Evolutionary conservation across 495 filamentous ascomycete genomes (phyloP).

Genomic region (Bryoglossum gracile): DNA sequence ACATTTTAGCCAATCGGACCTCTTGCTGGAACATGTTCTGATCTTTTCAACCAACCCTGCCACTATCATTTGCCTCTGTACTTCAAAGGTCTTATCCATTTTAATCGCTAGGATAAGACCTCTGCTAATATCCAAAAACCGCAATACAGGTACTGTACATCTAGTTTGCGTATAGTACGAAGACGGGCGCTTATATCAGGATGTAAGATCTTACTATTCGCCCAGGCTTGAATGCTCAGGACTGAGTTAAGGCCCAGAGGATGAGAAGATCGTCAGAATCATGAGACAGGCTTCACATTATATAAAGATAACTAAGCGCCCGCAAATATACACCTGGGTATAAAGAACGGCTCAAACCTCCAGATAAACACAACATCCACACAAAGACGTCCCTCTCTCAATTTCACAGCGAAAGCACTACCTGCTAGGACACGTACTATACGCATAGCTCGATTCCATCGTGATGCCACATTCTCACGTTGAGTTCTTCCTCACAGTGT

Average conservation of each 20-base stretch:
- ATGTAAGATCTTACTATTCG: neutral
- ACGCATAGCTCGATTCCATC: neutral
- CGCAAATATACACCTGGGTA: neutral
- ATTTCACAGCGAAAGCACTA: no score
- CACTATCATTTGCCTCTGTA: no score
- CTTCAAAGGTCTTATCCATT: no score
- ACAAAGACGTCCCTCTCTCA: neutral
- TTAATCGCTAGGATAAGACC: no score
- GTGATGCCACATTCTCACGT: neutral
- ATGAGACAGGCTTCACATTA: neutral
- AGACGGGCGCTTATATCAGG: neutral
- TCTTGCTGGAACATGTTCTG: no score
- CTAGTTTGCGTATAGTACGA: neutral
- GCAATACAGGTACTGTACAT: no score
- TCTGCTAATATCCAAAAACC: no score
- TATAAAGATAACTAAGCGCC: neutral
- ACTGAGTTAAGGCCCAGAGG: no score
- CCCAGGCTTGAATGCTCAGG: neutral
- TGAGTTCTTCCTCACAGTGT: slow-evolving; percentile 7
- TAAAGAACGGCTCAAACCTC: neutral
- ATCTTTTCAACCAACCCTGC: no score
- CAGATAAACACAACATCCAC: neutral
- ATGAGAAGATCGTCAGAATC: no score
- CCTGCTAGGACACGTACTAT: no score
- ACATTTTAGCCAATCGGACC: no score